phyloP scores from a whole-genome alignment of 2,329 filamentous ascomycete genomes.

The Calonectria hongkongensis region DNA sequence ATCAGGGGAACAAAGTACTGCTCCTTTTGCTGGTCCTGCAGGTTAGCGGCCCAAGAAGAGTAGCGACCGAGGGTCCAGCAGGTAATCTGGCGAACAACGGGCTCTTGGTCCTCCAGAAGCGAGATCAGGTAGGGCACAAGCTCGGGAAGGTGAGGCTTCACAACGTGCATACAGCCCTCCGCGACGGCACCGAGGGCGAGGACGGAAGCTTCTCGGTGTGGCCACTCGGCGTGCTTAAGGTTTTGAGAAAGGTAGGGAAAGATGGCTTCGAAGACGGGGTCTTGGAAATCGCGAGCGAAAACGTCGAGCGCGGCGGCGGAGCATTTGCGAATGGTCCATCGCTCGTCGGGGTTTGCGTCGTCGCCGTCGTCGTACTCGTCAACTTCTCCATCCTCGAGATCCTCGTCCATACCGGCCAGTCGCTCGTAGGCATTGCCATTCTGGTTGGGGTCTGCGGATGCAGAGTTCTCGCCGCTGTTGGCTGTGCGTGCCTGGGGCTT shows the following conservation, averaged over 20 bases:
- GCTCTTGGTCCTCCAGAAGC: constrained; percentile 88
- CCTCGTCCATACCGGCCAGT: constrained; percentile 78
- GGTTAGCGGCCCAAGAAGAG: constrained; percentile 90
- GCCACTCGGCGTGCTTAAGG: constrained; percentile 91
- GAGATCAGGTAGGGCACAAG: constrained; percentile 93
- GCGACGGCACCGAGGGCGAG: constrained; percentile 95
- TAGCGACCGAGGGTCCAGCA: constrained; percentile 98
- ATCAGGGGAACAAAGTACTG: constrained; percentile 96
- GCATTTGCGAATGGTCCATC: constrained; percentile 97
- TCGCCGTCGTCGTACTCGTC: constrained; percentile 84
- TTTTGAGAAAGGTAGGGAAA: constrained; percentile 95
- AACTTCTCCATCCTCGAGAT: constrained; percentile 91
- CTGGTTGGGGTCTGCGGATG: constrained; percentile 70
- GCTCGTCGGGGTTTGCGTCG: constrained; percentile 89
- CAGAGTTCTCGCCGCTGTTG: constrained; percentile 69
- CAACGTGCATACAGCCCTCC: constrained; percentile 92
- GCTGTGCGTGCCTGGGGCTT: constrained; percentile 75
- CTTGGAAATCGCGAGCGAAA: constrained; percentile 92
- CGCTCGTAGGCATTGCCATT: constrained; percentile 75
- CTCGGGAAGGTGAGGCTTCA: constrained; percentile 92
- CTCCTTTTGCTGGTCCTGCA: constrained; percentile 81
- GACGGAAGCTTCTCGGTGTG: constrained; percentile 93
- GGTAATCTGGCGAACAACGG: constrained; percentile 95
- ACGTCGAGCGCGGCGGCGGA: constrained; percentile 96
- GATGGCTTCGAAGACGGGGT: constrained; percentile 91